Base-by-base conservation (phyloP, 2,329 filamentous ascomycete genomes). In the Ceratocystis harringtonii region DNA sequence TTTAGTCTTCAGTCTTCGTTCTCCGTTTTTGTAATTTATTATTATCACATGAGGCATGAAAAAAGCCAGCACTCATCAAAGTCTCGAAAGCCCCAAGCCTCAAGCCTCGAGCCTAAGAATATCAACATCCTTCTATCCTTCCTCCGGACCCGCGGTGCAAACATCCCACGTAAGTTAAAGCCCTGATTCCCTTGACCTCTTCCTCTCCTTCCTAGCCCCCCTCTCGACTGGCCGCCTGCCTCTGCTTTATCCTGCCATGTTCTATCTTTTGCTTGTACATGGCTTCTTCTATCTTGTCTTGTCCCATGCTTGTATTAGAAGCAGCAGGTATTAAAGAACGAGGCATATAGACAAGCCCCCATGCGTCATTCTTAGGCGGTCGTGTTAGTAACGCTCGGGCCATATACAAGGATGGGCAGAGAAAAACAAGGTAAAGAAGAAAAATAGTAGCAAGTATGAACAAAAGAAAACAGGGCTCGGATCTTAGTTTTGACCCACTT, bases 311-410 rank as follows among this genome's bases (percentile, higher is more conserved):
- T 30, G 5, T 58, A 30, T n/a, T 50, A n/a, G 22, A 58, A 32
- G 52, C 52, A 58, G 2, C 28, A 58, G 17, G 12, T 58, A 41
- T 52, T 25, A 5, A 25, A 22, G 4, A 32, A 58, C 15, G 52
- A 58, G 28, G 28, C 52, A 58, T 58, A 58, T 36, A 36, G 52
- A 58, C 52, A 58, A 58, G 52, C 25, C 30, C 55, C 28, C 55
- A 30, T 58, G 55, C 55, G 55, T 36, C 25, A 36, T 19, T 30
- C 32, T 58, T 10, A 25, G 55, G 10, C n/a, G 52, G 55, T 58
- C 32, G 28, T 58, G 55, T 17, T 58, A 28, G 55, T 58, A 28
- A 58, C 55, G 55, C 55, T 58, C n/a, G 6, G 55, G 32, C 55
- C 55, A 58, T 19, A n/a, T 19, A 36, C 55, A 58, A 41, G 36